phyloP scores from a whole-genome alignment of 2,329 filamentous ascomycete species.

The Penicillium sclerotiorum region DNA sequence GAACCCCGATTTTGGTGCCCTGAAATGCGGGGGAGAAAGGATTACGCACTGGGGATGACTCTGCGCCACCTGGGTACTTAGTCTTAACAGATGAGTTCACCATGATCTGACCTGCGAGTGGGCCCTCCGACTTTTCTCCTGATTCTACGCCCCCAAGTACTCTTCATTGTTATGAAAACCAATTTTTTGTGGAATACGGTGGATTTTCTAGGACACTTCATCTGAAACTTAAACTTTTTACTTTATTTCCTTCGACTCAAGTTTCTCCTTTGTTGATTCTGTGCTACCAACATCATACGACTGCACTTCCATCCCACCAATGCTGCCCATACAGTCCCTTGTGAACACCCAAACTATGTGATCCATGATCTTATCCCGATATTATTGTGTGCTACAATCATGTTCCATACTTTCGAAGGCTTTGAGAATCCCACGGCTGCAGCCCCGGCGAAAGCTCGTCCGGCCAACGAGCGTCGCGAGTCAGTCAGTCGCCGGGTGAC shows the following conservation, averaged over 20 bases:
- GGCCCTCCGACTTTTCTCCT: slow-evolving; percentile 1
- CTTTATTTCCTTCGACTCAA: neutral
- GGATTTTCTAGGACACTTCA: too few relatives aligned
- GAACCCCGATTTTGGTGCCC: slow-evolving; percentile 3
- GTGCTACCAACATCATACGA: slow-evolving; percentile 4
- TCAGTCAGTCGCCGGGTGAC: slow-evolving; percentile 40
- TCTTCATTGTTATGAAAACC: neutral
- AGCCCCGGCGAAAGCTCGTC: slow-evolving; percentile 30
- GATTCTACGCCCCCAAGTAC: neutral
- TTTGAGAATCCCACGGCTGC: slow-evolving; percentile 39
- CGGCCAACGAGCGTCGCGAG: slow-evolving; percentile 36
- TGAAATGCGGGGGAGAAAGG: slow-evolving; percentile 25
- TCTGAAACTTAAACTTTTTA: neutral
- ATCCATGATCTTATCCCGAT: slow-evolving; percentile 5
- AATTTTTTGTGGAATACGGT: too few relatives aligned
- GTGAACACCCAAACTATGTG: slow-evolving; percentile 19
- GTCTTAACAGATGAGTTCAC: slow-evolving; percentile 10
- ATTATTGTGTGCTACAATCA: slow-evolving; percentile 22
- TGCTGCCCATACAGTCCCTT: slow-evolving; percentile 7
- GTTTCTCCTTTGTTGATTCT: neutral
- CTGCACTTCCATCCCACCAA: slow-evolving; percentile 1
- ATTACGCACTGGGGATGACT: slow-evolving; percentile 20
- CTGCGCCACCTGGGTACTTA: slow-evolving; percentile 11
- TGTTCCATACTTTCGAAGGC: slow-evolving; percentile 49
- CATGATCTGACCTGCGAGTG: slow-evolving; percentile 9